Evolutionary conservation across 257 asterid species (phyloP).

Genomic region (Penstemon davidsonii): DNA sequence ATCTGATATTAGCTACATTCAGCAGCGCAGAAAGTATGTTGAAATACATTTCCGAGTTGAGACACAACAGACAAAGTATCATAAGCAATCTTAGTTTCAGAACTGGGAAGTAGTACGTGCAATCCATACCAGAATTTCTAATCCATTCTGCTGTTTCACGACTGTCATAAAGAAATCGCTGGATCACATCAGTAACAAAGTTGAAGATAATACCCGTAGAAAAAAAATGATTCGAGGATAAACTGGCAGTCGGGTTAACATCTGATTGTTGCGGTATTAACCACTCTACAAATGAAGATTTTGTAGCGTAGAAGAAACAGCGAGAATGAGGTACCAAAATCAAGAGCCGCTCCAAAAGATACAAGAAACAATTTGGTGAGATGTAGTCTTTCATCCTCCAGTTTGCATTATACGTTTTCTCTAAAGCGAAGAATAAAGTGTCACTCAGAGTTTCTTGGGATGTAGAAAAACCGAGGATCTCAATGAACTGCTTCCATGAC

Average conservation of each 20-base stretch:
- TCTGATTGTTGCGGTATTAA: conserved; percentile 30
- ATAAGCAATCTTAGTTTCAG: conserved; percentile 46
- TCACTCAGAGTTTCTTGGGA: conserved; percentile 19
- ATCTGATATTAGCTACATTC: conserved; percentile 7
- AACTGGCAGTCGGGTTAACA: conserved; percentile 16
- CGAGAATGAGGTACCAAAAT: conserved; percentile 38
- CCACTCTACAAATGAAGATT: conserved; percentile 51
- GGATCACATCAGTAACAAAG: conserved; percentile 23
- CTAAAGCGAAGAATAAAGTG: conserved; percentile 35
- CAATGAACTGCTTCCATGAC: conserved; percentile 47
- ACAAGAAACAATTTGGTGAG: conserved; percentile 59
- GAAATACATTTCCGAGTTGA: conserved; percentile 36
- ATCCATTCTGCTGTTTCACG: conserved; percentile 42
- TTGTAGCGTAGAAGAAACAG: conserved; percentile 42
- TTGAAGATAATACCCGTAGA: not conserved
- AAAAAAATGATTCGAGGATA: not conserved
- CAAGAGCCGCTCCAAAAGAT: conserved; percentile 57
- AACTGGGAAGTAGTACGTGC: conserved; percentile 30
- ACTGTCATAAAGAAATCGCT: conserved; percentile 21
- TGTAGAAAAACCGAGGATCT: conserved; percentile 13
- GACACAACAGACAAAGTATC: conserved; percentile 44
- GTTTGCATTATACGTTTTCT: conserved; percentile 32
- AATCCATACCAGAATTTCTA: not conserved
- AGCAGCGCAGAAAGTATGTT: conserved; percentile 20
- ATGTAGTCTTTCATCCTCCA: conserved; percentile 42